Evolutionary conservation across 2,329 filamentous ascomycete species (phyloP).

Genomic region (Botrytis fabae): DNA sequence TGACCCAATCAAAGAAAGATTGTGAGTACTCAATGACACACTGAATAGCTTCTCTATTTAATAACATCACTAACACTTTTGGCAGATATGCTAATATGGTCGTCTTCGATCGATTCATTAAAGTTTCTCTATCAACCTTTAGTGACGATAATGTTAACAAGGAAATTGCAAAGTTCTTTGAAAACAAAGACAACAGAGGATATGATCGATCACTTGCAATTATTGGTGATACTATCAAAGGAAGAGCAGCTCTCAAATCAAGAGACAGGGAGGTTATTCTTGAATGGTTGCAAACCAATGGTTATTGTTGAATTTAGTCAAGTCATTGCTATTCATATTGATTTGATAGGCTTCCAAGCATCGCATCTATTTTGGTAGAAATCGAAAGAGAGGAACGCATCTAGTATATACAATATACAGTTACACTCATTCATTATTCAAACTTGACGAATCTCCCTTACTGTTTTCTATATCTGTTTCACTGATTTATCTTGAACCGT

Average conservation of each 20-base stretch:
- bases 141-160: conserved; percentile 66
- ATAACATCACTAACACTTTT: neutral
- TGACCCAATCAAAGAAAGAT: conserved; percentile 67
- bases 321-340: neutral
- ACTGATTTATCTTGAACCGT: neutral
- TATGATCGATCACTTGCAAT: conserved; percentile 86
- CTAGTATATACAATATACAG: neutral
- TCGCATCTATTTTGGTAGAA: neutral
- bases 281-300: conserved; percentile 73
- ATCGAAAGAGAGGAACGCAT: neutral
- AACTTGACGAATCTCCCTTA: neutral
- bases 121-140: conserved; percentile 76
- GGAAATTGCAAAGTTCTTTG: conserved; percentile 85
- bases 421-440: neutral
- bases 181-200: conserved; percentile 77
- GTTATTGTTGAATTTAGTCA: conserved; percentile 45
- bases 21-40: conserved; percentile 44
- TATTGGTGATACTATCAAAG: conserved; percentile 81
- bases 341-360: neutral
- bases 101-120: conserved; percentile 84
- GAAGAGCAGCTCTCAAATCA: conserved; percentile 77
- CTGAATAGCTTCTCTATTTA: neutral
- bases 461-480: neutral
- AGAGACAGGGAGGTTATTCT: conserved; percentile 71
- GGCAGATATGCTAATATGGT: conserved; percentile 69